Base-by-base conservation (phyloP, 1,284 basidiomycete genomes). In the Mycena sp. region DNA sequence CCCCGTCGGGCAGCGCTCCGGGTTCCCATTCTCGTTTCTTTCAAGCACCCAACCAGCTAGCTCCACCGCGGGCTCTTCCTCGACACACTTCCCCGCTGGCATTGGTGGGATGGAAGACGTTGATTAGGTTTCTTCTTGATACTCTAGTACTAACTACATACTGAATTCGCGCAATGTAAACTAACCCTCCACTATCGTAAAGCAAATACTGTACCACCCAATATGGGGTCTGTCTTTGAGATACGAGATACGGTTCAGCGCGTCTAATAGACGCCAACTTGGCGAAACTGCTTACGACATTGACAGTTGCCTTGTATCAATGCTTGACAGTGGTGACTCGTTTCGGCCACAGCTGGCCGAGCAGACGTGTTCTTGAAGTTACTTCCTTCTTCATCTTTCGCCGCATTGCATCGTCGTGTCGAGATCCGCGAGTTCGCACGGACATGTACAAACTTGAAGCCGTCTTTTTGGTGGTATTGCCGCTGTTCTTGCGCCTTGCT, bases 71-170 rank as follows among this genome's bases (percentile, higher is more conserved):
- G 50, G 50, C 12, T 38, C 67, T 12, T 43, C 58, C 12, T 29
- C 54, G 19, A 35, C 58, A 3, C 49, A 63, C n/a, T 35, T 43
- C 38, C 54, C 53, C 4, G 35, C 49, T 40, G 56, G 57, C 32
- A 48, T 64, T 50, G 71, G 72, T 3, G 73, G 73, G 2, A 69
- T 76, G 55, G 71, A 76, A 21, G 72, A 76, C 52, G 73, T 74
- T 19, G 77, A 76, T 51, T 79, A 60, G 51, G 16, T 26, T 50
- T 54, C 21, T 59, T 58, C 50, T 58, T 57, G 61, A 41, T 30
- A 46, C 43, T 7, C 28, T 45, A 37, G 40, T 45, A 40, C 55
- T 58, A 30, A 58, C 51, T 48, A 17, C 12, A 35, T 43, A 30
- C 44, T 29, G 30, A n/a, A 30, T 12, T 41, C 49, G 23, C 29